Evolutionary conservation across 495 filamentous ascomycete genomes (phyloP), one percentile per base, ranked within the genome.

Genomic region (Trypethelium eluteriae): DNA sequence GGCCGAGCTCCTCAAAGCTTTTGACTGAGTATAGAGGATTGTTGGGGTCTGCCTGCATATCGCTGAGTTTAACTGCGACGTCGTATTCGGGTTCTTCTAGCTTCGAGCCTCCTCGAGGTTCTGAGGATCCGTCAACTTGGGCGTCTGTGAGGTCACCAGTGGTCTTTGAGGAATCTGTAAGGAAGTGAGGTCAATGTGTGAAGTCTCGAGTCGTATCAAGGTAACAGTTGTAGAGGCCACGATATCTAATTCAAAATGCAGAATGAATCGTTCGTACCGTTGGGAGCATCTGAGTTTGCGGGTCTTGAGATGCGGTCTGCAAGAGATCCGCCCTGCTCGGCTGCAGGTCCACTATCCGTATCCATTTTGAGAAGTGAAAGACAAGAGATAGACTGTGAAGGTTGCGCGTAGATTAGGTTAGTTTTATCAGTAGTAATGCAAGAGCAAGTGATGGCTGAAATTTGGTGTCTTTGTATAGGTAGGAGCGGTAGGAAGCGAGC

Each of bases 11-110:
- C 47, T 96, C 88, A 74, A 98, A 99, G 0, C 82, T 84, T 69
- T 88, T 88, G 63, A 87, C 85, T 10, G 94, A 98, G 77, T 83
- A 93, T 32, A 98, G 82, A 2, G 94, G 94, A 74, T 90, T 93
- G 67, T 90, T 87, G 0, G 88, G 86, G 72, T 98, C 91, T 16
- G 84, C 83, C 75, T 97, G 93, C 56, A 96, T 81, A 73, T 96
- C 93, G 69, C 86, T 89, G 59, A 98, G 83, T 78, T 94, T 93
- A 69, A 98, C 91, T 70, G 96, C 86, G 63, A 98, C 88, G 65
- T 89, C 86, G 77, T 89, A 93, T 38, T 86, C 84, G 2, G 84
- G 83, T 71, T 94, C 91, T 62, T 89, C 78, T 10, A 96, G 84
- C 36, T 80, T 82, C 18, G 78, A 74, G 11, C 74, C 78, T 38